Evolutionary conservation across 305 asterid genomes (phyloP).

Genomic region (Solanum hybrid): DNA sequence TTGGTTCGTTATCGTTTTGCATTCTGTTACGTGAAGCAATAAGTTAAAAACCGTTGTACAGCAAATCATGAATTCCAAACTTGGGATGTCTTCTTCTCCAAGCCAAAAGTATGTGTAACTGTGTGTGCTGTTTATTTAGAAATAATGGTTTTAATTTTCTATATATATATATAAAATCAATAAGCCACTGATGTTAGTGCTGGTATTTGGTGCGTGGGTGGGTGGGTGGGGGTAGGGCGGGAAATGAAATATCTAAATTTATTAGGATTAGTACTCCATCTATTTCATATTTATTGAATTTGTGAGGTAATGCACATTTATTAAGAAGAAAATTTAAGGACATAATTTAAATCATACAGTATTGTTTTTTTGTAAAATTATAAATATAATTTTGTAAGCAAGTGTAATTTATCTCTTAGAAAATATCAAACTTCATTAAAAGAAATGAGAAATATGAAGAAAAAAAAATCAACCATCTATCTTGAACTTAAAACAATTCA

Average conservation of each 20-base stretch:
- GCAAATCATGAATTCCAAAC: neutral
- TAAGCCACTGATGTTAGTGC: neutral
- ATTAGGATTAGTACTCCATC: neutral
- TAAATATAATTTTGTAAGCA: too few species aligned
- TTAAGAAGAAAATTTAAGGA: too few species aligned
- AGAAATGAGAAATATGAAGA: too few species aligned
- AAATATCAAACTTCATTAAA: neutral
- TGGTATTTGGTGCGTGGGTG: neutral
- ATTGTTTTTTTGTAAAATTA: too few species aligned
- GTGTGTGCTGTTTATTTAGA: neutral
- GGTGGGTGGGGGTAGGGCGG: neutral
- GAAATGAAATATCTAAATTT: neutral
- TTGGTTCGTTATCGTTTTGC: neutral
- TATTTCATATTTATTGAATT: too few species aligned
- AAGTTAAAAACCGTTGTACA: neutral
- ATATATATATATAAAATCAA: neutral
- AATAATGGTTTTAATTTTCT: neutral
- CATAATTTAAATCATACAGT: too few species aligned
- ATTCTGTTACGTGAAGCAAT: neutral
- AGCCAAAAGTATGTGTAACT: neutral
- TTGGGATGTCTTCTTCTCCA: neutral
- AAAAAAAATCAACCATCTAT: too few species aligned
- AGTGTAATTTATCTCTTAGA: too few species aligned
- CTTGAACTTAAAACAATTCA: too few species aligned
- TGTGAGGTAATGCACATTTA: neutral